Conservation (phyloP, 2,329 filamentous ascomycete genomes). For the Claviceps digitariae region DNA sequence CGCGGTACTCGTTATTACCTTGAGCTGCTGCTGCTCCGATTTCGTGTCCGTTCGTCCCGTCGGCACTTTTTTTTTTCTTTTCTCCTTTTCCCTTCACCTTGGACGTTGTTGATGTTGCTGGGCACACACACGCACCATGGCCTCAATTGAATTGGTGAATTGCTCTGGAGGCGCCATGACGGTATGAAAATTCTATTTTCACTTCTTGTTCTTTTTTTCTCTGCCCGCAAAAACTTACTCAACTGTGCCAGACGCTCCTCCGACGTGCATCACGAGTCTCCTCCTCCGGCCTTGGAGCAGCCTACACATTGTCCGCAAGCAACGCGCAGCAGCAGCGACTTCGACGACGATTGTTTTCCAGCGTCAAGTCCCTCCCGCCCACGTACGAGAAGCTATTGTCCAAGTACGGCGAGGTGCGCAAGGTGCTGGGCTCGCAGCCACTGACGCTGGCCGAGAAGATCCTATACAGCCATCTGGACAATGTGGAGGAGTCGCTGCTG, state of each 20-base stretch:
- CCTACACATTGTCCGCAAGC: too few relatives aligned
- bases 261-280: conserved; percentile 13
- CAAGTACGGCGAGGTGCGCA: conserved; percentile 61
- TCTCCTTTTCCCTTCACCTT: neutral
- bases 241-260: conserved; percentile 20
- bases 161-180: conserved; percentile 34
- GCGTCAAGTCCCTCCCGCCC: conserved; percentile 37
- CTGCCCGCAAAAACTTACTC: too few relatives aligned
- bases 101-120: neutral
- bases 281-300: neutral
- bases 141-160: conserved; percentile 36
- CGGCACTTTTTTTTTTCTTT: neutral
- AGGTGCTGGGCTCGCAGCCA: conserved; percentile 51
- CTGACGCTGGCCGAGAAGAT: conserved; percentile 97
- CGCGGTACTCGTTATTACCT: too few relatives aligned
- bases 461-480: conserved; percentile 87
- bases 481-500: conserved; percentile 82
- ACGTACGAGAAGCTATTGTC: conserved; percentile 73
- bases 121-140: conserved; percentile 24
- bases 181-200: conserved; percentile 18
- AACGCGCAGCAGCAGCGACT: neutral
- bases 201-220: too few relatives aligned
- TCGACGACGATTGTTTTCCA: conserved; percentile 24
- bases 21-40: too few relatives aligned
- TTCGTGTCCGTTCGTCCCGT: too few relatives aligned